Evolutionary conservation across 2,329 filamentous ascomycete species (phyloP).

Genomic region (Aspergillus quadricinctus): DNA sequence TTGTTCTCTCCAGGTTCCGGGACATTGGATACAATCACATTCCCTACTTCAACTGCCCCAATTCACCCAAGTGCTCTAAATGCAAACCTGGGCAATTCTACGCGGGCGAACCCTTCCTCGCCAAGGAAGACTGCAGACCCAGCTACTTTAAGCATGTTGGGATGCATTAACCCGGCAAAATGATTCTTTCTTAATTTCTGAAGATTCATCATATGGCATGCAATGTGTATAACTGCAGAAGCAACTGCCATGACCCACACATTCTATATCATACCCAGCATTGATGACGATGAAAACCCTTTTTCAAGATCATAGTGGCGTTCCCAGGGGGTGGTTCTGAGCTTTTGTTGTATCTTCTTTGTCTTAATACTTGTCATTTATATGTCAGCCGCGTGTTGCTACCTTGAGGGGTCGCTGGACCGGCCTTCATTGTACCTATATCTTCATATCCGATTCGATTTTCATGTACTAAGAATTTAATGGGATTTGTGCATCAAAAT

Average conservation of each 20-base stretch:
- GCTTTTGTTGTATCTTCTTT: conserved; percentile 2
- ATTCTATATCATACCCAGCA: conserved; percentile 12
- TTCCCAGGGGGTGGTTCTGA: conserved; percentile 10
- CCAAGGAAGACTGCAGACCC: conserved; percentile 87
- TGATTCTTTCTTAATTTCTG: neutral
- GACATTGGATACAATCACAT: conserved; percentile 99
- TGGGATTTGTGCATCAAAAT: conserved; percentile 1
- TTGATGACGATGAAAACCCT: conserved; percentile 13
- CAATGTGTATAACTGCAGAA: neutral
- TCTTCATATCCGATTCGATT: conserved; percentile 13
- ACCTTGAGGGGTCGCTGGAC: conserved; percentile 13
- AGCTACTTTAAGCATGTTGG: conserved; percentile 97
- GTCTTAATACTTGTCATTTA: conserved; percentile 2
- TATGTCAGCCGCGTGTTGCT: conserved; percentile 8
- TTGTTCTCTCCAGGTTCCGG: conserved; percentile 71
- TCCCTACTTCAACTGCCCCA: conserved; percentile 98
- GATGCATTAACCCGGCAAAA: conserved; percentile 55
- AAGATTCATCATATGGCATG: neutral
- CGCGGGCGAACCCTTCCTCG: conserved; percentile 78
- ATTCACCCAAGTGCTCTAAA: conserved; percentile 86
- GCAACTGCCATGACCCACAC: conserved; percentile 1
- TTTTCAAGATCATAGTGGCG: conserved; percentile 13
- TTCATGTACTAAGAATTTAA: conserved; percentile 2
- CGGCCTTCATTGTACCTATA: conserved; percentile 28
- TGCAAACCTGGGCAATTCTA: conserved; percentile 85